Percentiles rank a stretch among this genome's conserved stretches.
Conservation (phyloP, 257 asterid species). For the Solanum dulcamara region DNA sequence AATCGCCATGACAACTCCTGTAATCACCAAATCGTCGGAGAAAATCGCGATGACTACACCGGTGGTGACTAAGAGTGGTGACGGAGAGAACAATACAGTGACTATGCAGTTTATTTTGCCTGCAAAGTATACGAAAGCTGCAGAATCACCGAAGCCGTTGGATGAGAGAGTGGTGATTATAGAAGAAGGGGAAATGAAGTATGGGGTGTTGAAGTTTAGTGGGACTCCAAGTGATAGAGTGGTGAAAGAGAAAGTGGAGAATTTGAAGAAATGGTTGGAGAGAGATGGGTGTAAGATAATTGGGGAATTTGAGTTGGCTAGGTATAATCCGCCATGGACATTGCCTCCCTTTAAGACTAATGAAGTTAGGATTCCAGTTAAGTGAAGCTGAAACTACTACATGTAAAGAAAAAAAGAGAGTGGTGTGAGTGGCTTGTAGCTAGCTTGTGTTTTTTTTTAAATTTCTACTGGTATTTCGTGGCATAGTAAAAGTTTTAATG, state of each 20-base stretch:
- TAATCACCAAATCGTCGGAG: conserved; percentile 55
- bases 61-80: conserved; percentile 44
- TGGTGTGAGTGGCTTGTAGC: too few species aligned
- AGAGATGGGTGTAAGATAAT: conserved; percentile 57
- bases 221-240: conserved; percentile 55
- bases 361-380: conserved; percentile 78
- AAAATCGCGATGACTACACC: conserved; percentile 70
- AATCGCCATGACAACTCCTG: conserved; percentile 74
- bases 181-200: conserved; percentile 77
- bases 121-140: conserved; percentile 41
- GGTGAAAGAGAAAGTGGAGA: conserved; percentile 59
- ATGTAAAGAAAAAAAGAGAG: too few species aligned
- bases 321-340: conserved; percentile 93
- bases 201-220: conserved; percentile 67
- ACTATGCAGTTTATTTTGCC: conserved; percentile 83
- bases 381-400: conserved; percentile 6
- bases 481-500: too few species aligned
- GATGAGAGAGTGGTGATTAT: conserved; percentile 65
- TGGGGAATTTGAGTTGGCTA: conserved; percentile 71
- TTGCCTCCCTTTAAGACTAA: conserved; percentile 72
- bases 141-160: conserved; percentile 79
- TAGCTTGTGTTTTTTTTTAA: too few species aligned
- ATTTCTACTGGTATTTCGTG: too few species aligned
- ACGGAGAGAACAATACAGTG: conserved; percentile 21
- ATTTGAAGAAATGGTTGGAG: conserved; percentile 45